phyloP scores from a whole-genome alignment of 1,284 basidiomycete genomes.

The Fomes fomentarius region DNA sequence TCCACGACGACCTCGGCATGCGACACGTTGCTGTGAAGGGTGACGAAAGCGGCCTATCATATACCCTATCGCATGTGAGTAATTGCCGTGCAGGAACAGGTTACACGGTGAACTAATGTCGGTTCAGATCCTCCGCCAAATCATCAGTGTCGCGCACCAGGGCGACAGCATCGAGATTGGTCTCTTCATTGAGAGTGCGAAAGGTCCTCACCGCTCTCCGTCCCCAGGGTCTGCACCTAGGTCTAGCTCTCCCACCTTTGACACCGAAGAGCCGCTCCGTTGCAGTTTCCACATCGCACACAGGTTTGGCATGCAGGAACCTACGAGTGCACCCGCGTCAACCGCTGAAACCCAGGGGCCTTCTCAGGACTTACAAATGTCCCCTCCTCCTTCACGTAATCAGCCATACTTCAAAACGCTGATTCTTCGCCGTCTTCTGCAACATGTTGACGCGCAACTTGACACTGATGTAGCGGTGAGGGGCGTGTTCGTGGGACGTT shows the following conservation, averaged over 20 bases:
- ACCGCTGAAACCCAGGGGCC: not conserved
- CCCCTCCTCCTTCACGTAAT: constrained; percentile 36
- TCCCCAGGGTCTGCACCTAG: constrained; percentile 11
- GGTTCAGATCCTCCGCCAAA: constrained; percentile 80
- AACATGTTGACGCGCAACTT: constrained; percentile 67
- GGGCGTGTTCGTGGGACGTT: constrained; percentile 46
- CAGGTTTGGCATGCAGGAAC: constrained; percentile 32
- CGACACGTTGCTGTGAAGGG: constrained; percentile 85
- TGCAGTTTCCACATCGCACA: constrained; percentile 65
- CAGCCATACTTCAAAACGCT: constrained; percentile 63
- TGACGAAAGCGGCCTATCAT: constrained; percentile 83
- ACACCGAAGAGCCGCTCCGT: constrained; percentile 37
- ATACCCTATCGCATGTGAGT: constrained; percentile 83
- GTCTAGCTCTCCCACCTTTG: constrained; percentile 26
- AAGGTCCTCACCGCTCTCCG: constrained; percentile 12
- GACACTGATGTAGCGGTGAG: constrained; percentile 49
- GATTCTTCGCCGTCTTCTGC: constrained; percentile 68
- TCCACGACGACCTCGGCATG: constrained; percentile 84
- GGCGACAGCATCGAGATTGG: constrained; percentile 92
- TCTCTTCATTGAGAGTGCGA: constrained; percentile 60
- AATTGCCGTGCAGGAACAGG: constrained; percentile 18
- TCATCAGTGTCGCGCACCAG: constrained; percentile 64
- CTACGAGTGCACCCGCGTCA: not conserved
- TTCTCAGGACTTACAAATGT: not conserved
- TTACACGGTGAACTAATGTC: constrained; percentile 13